phyloP scores from a whole-genome alignment of 2,329 filamentous ascomycete genomes.

The Claviceps pusilla region DNA sequence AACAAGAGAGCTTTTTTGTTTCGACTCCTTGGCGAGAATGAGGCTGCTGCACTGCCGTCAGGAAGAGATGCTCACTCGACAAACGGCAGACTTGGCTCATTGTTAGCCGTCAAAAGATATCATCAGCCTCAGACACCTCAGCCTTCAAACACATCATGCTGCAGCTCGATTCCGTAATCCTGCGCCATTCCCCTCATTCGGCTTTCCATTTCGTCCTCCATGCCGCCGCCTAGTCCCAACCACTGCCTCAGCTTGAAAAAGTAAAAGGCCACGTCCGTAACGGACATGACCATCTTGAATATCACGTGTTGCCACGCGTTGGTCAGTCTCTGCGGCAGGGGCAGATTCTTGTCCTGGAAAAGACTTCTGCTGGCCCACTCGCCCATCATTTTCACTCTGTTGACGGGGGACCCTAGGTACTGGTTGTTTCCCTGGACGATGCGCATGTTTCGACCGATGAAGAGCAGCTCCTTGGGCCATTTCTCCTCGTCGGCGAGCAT shows the following conservation, averaged over 20 bases:
- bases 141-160: conserved; percentile 79
- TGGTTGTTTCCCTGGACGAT: conserved; percentile 93
- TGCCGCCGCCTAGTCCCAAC: conserved; percentile 61
- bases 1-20: too few relatives aligned
- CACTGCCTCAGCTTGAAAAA: conserved; percentile 64
- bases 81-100: not conserved
- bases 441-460: conserved; percentile 80
- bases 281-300: conserved; percentile 64
- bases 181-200: conserved; percentile 78
- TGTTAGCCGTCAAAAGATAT: not conserved
- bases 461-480: conserved; percentile 81
- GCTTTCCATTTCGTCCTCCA: conserved; percentile 88
- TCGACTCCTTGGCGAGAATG: not conserved
- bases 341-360: conserved; percentile 56
- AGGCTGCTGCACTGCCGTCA: not conserved
- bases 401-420: conserved; percentile 76
- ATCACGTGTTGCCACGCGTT: conserved; percentile 65
- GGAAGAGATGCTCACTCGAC: not conserved
- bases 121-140: conserved; percentile 19
- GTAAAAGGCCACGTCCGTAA: conserved; percentile 71
- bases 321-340: conserved; percentile 43
- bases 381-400: conserved; percentile 86
- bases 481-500: conserved; percentile 74
- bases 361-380: conserved; percentile 75
- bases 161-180: conserved; percentile 81